Percentiles rank a stretch among this genome's conserved stretches.
phyloP scores from a whole-genome alignment of 2,329 filamentous ascomycete genomes.

The Penicillium sclerotigenum region DNA sequence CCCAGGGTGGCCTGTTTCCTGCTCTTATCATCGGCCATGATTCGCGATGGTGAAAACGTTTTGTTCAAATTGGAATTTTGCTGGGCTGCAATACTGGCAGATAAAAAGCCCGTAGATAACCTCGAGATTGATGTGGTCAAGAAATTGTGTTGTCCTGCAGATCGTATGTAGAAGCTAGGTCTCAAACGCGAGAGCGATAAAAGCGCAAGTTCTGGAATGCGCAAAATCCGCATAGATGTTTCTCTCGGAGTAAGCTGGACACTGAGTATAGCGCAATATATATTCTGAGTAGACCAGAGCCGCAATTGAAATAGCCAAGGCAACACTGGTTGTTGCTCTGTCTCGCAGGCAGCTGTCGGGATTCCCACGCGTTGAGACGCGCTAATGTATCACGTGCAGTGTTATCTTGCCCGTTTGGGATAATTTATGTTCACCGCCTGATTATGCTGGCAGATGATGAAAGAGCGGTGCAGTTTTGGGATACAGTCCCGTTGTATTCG shows the following conservation, averaged over 20 bases:
- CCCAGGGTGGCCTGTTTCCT: slow-evolving; percentile 77
- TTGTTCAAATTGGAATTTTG: neutral
- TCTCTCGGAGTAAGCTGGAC: neutral
- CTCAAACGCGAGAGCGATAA: slow-evolving; percentile 16
- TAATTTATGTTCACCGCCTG: slow-evolving; percentile 21
- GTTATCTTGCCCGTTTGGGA: slow-evolving; percentile 14
- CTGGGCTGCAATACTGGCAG: neutral
- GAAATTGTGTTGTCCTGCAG: neutral
- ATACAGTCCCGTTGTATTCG: slow-evolving; percentile 7
- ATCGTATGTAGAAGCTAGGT: slow-evolving; percentile 2
- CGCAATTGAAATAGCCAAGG: neutral
- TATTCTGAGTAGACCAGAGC: neutral
- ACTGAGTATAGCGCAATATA: neutral
- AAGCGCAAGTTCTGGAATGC: slow-evolving; percentile 12
- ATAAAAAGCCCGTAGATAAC: neutral
- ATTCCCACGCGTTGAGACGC: slow-evolving; percentile 7
- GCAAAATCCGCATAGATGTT: slow-evolving; percentile 18
- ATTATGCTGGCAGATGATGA: slow-evolving; percentile 23
- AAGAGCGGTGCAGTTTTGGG: slow-evolving; percentile 17
- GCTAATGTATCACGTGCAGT: slow-evolving; percentile 15
- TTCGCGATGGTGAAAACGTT: neutral
- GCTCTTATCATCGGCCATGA: slow-evolving; percentile 31
- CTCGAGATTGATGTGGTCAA: neutral
- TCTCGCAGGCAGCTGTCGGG: slow-evolving; percentile 1
- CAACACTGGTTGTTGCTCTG: neutral